Conservation (phyloP, 2,329 filamentous ascomycete genomes). For the Fusarium sp. region DNA sequence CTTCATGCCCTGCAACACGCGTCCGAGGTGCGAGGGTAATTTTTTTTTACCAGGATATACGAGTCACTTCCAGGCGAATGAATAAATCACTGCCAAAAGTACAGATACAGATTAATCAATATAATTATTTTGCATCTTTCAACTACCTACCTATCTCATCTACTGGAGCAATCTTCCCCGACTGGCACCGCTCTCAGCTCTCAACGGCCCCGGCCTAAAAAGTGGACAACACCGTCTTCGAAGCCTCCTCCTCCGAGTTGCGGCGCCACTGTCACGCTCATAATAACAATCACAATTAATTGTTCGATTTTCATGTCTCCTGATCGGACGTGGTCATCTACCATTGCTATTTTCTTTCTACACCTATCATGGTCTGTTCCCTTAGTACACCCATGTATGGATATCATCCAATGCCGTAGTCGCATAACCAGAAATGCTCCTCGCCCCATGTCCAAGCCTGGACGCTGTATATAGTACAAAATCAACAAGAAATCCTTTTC, state of each 20-base stretch:
- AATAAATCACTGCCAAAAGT: too few species aligned
- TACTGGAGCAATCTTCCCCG: too few species aligned
- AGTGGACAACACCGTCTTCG: neutral
- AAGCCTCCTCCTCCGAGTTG: neutral
- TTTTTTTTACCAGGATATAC: constrained; percentile 3
- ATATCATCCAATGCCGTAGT: constrained; percentile 36
- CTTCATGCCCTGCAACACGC: constrained; percentile 16
- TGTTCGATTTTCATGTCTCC: neutral
- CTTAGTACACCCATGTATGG: constrained; percentile 34
- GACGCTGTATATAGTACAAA: constrained; percentile 36
- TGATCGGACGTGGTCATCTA: neutral
- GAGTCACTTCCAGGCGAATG: neutral
- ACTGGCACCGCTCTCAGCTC: neutral
- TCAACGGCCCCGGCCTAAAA: neutral
- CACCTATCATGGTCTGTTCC: constrained; percentile 4
- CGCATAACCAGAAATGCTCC: constrained; percentile 32
- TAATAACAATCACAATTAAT: too few species aligned
- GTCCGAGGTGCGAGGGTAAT: neutral
- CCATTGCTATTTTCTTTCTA: neutral
- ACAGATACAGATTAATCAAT: too few species aligned
- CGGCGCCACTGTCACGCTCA: neutral
- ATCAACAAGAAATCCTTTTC: constrained; percentile 10
- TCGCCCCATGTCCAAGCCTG: constrained; percentile 4
- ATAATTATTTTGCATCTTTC: too few species aligned
- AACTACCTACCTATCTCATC: neutral